Evolutionary conservation across 176 grass and related monocot genomes (phyloP), one percentile per base, ranked within the genome.

Genomic region (Canna indica): DNA sequence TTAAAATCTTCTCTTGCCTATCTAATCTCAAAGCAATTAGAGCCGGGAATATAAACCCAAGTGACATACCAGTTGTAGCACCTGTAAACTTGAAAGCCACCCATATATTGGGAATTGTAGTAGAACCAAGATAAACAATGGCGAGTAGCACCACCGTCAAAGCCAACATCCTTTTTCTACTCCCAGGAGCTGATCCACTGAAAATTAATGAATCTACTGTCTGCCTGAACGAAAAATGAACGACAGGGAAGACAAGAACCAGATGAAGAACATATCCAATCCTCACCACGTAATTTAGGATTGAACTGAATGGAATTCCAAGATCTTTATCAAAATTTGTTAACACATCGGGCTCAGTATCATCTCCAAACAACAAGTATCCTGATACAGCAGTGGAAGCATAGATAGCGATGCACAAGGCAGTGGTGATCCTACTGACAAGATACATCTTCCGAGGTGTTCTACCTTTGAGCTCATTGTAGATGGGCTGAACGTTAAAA

Each of bases 271-370:
- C 34, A 77, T 99, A 99, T 24, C 94, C 94, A 31, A 99, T 90
- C 69, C 94, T 81, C 73, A 99, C 90, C 30, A 99, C 83, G 75
- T 85, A 99, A 78, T 99, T 99, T 75, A 99, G 83, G 35, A 82
- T 68, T 1, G 80, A 76, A 72, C 94, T 99, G 80, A 92, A 99
- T 52, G 74, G 87, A 76, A 99, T 99, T 33, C 94, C 94, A 0
- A 99, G 87, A 47, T 99, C 87, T 86, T 90, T 85, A 53, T 99
- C 94, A 3, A 99, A 99, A 80, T 99, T 99, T 56, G 94, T 99
- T 30, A 99, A 84, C 46, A 99, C 89, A 14, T 99, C 94, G 0
- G 94, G 87, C 46, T 99, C 89, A 0, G 94, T 99, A 77, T 93
- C 94, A 0, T 99, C 82, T 0, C 86, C 82, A 1, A 99, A 99